Conservation (phyloP, 352 stramenopile genomes). For the Phytophthora ohioensis region DNA sequence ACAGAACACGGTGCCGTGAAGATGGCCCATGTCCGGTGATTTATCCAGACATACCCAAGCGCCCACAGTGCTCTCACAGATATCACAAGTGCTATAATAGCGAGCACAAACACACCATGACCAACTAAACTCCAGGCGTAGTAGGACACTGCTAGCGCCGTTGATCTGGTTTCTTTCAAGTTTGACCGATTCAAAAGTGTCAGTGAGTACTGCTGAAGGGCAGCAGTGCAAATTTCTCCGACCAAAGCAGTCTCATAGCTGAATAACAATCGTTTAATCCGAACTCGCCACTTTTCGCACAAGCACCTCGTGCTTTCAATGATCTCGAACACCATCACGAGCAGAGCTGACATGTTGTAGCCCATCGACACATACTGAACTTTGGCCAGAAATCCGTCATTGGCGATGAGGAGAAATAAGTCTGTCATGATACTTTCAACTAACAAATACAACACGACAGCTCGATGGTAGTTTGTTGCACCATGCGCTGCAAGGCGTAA, state of each 20-base stretch:
- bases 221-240: conserved; percentile 9
- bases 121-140: conserved; percentile 27
- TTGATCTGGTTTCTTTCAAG: conserved; percentile 13
- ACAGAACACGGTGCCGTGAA: conserved; percentile 26
- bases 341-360: conserved; percentile 31
- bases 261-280: conserved; percentile 23
- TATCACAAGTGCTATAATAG: conserved; percentile 13
- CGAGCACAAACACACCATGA: conserved; percentile 24
- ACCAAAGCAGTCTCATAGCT: conserved; percentile 25
- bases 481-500: conserved; percentile 22
- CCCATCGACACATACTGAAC: conserved; percentile 36
- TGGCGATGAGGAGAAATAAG: conserved; percentile 35
- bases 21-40: conserved; percentile 10
- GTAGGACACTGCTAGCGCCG: conserved; percentile 20
- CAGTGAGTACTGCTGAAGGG: conserved; percentile 14
- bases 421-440: conserved; percentile 38
- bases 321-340: conserved; percentile 36
- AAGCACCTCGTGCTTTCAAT: conserved; percentile 24
- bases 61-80: conserved; percentile 16
- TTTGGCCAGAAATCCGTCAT: conserved; percentile 20
- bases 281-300: conserved; percentile 10
- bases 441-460: conserved; percentile 20
- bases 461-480: conserved; percentile 26
- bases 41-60: conserved; percentile 22
- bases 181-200: conserved; percentile 16